phyloP scores from a whole-genome alignment of 2,329 filamentous ascomycete species.

The Verticillium klebahnii region DNA sequence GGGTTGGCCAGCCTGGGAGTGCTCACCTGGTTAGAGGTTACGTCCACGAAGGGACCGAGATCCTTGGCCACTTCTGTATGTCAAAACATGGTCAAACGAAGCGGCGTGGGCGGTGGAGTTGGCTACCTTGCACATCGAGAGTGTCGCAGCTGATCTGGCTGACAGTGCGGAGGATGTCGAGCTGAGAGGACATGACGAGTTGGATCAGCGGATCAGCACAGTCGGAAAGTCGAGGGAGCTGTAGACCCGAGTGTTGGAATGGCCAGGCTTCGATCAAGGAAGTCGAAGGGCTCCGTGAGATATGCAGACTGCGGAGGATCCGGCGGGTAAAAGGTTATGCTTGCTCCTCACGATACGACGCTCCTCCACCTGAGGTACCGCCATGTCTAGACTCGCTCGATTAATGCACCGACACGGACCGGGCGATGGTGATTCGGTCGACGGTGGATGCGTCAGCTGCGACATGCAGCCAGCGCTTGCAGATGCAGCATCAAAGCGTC shows the following conservation, averaged over 20 bases:
- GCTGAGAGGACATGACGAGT: not conserved
- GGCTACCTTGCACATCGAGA: constrained; percentile 25
- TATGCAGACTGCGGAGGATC: not conserved
- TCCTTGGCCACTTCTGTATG: constrained; percentile 20
- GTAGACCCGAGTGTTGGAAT: too few relatives aligned
- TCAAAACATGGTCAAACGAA: constrained; percentile 6
- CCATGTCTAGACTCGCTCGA: not conserved
- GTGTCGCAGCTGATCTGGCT: constrained; percentile 30
- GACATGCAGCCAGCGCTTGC: not conserved
- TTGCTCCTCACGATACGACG: not conserved
- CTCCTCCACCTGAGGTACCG: not conserved
- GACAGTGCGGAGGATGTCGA: constrained; percentile 5
- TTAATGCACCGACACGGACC: not conserved
- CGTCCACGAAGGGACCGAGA: constrained; percentile 28
- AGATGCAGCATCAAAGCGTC: not conserved
- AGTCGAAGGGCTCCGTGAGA: too few relatives aligned
- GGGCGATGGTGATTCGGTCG: not conserved
- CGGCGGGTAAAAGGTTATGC: not conserved
- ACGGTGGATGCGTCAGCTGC: not conserved
- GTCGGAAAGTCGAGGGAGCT: too few relatives aligned
- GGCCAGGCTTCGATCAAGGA: too few relatives aligned
- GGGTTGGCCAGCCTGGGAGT: not conserved
- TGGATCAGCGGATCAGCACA: not conserved
- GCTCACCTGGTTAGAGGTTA: constrained; percentile 28
- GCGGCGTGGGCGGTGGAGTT: not conserved